Evolutionary conservation across 2,329 filamentous ascomycete genomes (phyloP).

Genomic region (Claviceps maximensis): DNA sequence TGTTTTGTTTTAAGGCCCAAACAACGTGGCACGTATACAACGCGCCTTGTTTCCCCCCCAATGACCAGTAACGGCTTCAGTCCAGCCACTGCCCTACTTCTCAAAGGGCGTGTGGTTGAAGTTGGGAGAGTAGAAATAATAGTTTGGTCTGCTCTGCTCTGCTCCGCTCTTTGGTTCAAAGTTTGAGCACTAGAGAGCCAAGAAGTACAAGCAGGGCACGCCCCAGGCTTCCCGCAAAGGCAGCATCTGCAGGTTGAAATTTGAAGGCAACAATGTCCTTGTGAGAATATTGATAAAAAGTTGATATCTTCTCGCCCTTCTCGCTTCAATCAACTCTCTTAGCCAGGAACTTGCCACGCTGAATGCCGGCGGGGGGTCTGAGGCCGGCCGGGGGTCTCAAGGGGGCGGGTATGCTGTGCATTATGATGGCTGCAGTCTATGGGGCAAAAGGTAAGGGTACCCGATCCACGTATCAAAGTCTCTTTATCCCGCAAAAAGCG

Average conservation of each 20-base stretch:
- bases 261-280: conserved; percentile 7
- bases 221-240: conserved; percentile 9
- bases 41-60: no score
- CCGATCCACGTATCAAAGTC: conserved; percentile 25
- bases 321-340: conserved; percentile 8
- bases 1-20: no score
- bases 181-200: conserved; percentile 1
- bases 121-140: no score
- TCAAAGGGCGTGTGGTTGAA: no score
- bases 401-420: conserved; percentile 17
- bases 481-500: conserved; percentile 23
- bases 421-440: conserved; percentile 16
- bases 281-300: background rate
- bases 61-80: no score
- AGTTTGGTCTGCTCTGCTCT: no score
- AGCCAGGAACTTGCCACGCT: conserved; percentile 14
- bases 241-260: no score
- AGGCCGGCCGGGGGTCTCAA: conserved; percentile 9
- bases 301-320: no score
- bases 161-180: no score
- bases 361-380: conserved; percentile 4
- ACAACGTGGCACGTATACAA: no score
- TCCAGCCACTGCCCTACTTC: no score
- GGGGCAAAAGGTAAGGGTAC: conserved; percentile 27
- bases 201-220: background rate